A percentile compares a stretch with the other conserved stretches of the same genome.
Conservation (phyloP, 73 alveolate genomes). For the Paraurostyla sp. region DNA sequence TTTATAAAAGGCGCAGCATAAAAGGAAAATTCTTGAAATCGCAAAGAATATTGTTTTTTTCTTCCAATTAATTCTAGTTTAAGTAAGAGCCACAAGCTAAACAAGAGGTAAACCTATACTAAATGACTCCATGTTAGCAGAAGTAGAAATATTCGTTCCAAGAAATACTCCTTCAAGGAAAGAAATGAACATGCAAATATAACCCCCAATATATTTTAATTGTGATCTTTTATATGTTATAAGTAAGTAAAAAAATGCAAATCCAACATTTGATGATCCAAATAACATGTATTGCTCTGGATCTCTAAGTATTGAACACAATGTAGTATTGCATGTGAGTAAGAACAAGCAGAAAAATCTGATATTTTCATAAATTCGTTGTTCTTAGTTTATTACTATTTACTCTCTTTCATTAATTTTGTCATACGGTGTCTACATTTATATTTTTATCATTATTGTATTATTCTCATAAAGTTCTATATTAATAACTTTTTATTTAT, state of each 20-base stretch:
- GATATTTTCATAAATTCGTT: not conserved
- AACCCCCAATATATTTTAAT: not conserved
- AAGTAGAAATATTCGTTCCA: too few species aligned
- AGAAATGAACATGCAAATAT: too few species aligned
- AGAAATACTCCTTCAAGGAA: too few species aligned
- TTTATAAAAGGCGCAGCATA: not conserved
- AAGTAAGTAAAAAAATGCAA: not conserved
- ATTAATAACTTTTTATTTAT: too few species aligned
- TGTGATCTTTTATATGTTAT: not conserved
- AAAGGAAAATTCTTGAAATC: not conserved
- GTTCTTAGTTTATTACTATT: not conserved
- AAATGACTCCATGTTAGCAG: not conserved
- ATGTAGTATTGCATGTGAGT: not conserved
- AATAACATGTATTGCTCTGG: not conserved
- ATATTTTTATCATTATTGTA: too few species aligned
- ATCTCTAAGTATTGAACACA: not conserved
- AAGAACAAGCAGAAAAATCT: not conserved
- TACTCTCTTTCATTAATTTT: not conserved
- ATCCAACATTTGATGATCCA: not conserved
- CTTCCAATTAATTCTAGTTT: too few species aligned
- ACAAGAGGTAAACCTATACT: not conserved
- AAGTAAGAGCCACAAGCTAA: too few species aligned
- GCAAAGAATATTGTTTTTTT: not conserved
- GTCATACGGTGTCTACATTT: not conserved
- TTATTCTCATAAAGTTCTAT: too few species aligned